Conservation (phyloP, 805 yeast species). For the Suhomyces tanzawaensis region DNA sequence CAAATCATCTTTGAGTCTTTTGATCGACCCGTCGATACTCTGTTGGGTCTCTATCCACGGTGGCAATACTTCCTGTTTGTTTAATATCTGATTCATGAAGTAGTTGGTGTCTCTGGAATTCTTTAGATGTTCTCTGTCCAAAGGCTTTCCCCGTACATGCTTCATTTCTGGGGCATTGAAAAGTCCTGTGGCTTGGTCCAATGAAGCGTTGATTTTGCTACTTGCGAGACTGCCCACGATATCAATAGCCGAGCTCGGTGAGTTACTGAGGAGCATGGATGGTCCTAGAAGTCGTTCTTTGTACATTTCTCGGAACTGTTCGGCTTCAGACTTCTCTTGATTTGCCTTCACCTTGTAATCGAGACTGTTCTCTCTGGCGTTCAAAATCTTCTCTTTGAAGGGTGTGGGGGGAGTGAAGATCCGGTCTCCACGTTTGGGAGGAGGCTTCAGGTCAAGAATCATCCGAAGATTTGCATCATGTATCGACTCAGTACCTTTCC, state of each 20-base stretch:
- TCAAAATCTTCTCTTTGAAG: conserved; percentile 43
- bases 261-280: conserved; percentile 41
- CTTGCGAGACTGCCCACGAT: conserved; percentile 69
- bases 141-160: conserved; percentile 56
- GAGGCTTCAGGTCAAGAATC: conserved; percentile 48
- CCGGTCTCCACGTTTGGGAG: conserved; percentile 29
- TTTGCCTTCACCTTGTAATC: conserved; percentile 57
- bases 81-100: conserved; percentile 73
- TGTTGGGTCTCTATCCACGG: conserved; percentile 88
- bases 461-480: conserved; percentile 51
- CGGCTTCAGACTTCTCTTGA: conserved; percentile 22
- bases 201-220: conserved; percentile 62
- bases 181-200: conserved; percentile 65
- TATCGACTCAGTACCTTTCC: conserved; percentile 56
- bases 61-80: conserved; percentile 74
- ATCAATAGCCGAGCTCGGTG: conserved; percentile 45
- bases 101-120: conserved; percentile 63
- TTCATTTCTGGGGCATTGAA: conserved; percentile 53
- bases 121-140: conserved; percentile 52
- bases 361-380: conserved; percentile 63
- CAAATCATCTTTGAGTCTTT: conserved; percentile 45
- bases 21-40: conserved; percentile 48
- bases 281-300: conserved; percentile 64
- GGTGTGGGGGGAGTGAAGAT: conserved; percentile 20
- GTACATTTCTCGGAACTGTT: conserved; percentile 57